Evolutionary conservation across 2,329 filamentous ascomycete genomes (phyloP), one percentile per base, ranked within the genome.

Genomic region (Simplicillium sp.): DNA sequence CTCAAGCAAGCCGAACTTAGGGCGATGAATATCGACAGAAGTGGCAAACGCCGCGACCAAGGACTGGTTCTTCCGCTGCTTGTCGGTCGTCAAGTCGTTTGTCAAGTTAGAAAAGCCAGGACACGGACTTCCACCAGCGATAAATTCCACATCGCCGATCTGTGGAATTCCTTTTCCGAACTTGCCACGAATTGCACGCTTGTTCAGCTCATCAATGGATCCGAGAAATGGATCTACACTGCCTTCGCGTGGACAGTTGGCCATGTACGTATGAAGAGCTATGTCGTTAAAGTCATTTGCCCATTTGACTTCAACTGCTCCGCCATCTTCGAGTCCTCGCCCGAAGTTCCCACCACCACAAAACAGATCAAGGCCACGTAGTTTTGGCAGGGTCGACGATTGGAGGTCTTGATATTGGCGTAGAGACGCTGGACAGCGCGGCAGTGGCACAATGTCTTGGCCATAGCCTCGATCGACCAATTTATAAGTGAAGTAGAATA

Each of bases 281-380:
- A 66, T 60, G 1, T 61, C 49, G 42, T 72, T 74, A 43, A 77
- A 75, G 51, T 94, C 87, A 18, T 89, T 80, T 0, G 77, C 77
- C 66, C 76, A 83, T 3, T 68, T 64, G 56, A 84, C 83, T 18
- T 77, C 55, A 1, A 88, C 68, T 0, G 68, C 77, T 1, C 79
- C 77, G 1, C 76, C 77, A 40, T 88, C 84, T 56, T 88, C 84
- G 0, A 94, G 64, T 0, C 85, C 86, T 25, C 83, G 71, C 5
- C 85, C 86, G 39, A 92, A 78, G 39, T 82, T 87, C 0, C 87
- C 86, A 14, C 82, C 81, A 1, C 87, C 87, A 48, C 82, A 87
- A 51, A 87, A 94, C 0, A 92, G 62, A 46, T 87, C 84, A 3
- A 90, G 60, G 0, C 80, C 82, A 5, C 63, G 65, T 8, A 85